Evolutionary conservation across 2,329 filamentous ascomycete genomes (phyloP), one percentile per base, ranked within the genome.

Genomic region (Nigrospora sphaerica): DNA sequence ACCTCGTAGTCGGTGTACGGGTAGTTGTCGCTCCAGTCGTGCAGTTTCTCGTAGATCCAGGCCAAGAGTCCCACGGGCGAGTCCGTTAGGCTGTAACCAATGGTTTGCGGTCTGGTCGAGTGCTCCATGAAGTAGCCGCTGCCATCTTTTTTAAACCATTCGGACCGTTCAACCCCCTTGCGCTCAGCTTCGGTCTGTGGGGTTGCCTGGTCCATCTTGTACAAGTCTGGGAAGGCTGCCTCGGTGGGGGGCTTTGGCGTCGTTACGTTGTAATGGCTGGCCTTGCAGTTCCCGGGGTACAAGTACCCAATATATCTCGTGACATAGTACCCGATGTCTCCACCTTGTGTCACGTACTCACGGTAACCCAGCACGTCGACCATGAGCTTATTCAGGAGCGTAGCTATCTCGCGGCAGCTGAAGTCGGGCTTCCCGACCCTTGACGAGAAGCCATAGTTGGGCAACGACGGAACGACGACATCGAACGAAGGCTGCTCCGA

Each of bases 1-100:
- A 91, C 75, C 65, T 91, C 86, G 44, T 89, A 84, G 47, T 88
- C 81, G 0, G 79, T 84, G 86, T 85, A 91, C 0, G 75, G 67
- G 57, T 90, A 89, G 1, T 52, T 57, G 54, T 91, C 86, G 0
- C 82, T 84, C 87, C 86, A 92, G 53, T 85, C 81, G 48, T 82
- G 76, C 18, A 92, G 66, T 61, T 92, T 92, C 64, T 92, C 88
- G 52, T 86, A 86, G 32, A 92, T 80, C 88, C 88, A 92, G 0
- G 84, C 79, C 1, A 92, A 69, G 5, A 91, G 65, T 0, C 75
- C 85, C 0, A 86, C 75, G 0, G 87, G 88, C 5, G 76, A 82
- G 59, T 90, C 85, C 0, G 77, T 71, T 1, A 91, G 70, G 0
- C 73, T 79, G 57, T 86, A 87, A 0, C 82, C 82, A 0, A 89